Evolutionary conservation across 225 moss, liverwort and hornwort species (phyloP).

Genomic region (Rhytidiadelphus loreus): DNA sequence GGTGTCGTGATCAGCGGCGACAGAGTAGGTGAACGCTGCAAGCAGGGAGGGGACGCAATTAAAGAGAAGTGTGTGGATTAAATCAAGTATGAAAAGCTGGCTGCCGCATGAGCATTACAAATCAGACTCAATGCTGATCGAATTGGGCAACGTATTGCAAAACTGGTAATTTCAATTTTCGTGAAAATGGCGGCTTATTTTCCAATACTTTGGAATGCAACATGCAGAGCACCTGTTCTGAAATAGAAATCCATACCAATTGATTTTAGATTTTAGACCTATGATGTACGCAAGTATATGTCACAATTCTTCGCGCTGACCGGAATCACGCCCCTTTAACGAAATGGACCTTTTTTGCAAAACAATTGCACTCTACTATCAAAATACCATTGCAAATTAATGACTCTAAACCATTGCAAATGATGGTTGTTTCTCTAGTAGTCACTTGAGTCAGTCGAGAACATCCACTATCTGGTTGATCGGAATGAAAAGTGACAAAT

Average conservation of each 20-base stretch:
- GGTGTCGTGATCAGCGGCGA: neutral
- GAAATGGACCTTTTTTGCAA: neutral
- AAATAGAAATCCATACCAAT: neutral
- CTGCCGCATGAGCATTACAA: neutral
- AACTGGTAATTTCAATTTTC: neutral
- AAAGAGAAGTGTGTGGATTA: neutral
- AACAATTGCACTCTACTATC: neutral
- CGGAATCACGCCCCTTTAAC: neutral
- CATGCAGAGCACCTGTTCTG: neutral
- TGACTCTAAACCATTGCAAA: neutral
- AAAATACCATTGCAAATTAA: neutral
- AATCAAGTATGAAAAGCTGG: neutral
- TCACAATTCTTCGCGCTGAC: neutral
- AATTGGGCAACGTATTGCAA: neutral
- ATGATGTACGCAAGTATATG: neutral
- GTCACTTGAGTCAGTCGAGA: neutral
- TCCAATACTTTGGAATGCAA: neutral
- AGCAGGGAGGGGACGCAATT: neutral
- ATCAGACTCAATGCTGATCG: no score
- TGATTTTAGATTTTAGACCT: neutral
- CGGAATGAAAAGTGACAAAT: neutral
- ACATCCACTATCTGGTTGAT: neutral
- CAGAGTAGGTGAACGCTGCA: conserved; percentile 22
- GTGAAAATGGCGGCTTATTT: neutral
- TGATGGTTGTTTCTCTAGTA: neutral